Conservation (phyloP, 2,329 filamentous ascomycete genomes). For the Botryotinia globosa region DNA sequence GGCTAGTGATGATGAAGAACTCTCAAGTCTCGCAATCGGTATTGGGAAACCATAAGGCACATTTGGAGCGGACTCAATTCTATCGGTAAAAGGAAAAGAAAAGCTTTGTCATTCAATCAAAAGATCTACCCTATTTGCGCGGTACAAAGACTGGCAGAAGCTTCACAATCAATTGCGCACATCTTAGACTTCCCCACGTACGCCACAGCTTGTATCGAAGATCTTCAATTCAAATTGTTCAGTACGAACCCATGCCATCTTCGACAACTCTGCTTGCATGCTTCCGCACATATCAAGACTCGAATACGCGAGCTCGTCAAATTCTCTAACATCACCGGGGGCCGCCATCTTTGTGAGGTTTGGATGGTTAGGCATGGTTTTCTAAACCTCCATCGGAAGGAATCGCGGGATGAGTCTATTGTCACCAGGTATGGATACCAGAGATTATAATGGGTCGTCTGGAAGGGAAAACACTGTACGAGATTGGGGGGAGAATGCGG, state of each 20-base stretch:
- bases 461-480: constrained; percentile 36
- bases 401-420: constrained; percentile 42
- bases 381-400: constrained; percentile 31
- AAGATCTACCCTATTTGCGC: constrained; percentile 17
- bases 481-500: constrained; percentile 35
- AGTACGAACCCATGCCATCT: constrained; percentile 18
- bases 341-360: constrained; percentile 12
- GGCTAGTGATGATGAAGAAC: constrained; percentile 36
- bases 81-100: constrained; percentile 11
- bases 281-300: constrained; percentile 16
- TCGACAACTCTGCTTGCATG: constrained; percentile 17
- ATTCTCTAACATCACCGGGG: constrained; percentile 2
- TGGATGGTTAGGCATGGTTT: constrained; percentile 26
- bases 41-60: constrained; percentile 34
- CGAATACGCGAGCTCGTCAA: constrained; percentile 13
- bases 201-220: constrained; percentile 17
- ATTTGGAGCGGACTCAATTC: constrained; percentile 21
- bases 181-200: constrained; percentile 21
- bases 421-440: constrained; percentile 48
- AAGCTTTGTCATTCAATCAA: constrained; percentile 15
- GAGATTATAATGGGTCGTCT: constrained; percentile 39
- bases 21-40: constrained; percentile 30
- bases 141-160: constrained; percentile 20
- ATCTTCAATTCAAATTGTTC: constrained; percentile 11
- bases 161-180: constrained; percentile 19